Evolutionary conservation across 352 stramenopile genomes (phyloP).

Genomic region (Phytophthora syringae): DNA sequence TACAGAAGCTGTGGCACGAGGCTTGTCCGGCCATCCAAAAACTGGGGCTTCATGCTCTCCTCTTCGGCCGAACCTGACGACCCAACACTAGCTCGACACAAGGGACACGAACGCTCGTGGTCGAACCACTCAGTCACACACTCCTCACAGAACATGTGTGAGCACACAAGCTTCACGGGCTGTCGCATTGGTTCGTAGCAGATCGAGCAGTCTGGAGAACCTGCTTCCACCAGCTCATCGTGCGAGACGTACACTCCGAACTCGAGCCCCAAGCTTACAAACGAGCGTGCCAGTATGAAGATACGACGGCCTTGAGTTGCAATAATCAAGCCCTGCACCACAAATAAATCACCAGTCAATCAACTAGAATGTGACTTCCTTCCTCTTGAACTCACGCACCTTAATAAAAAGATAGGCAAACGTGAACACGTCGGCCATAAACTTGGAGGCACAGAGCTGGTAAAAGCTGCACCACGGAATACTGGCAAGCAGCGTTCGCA

Average conservation of each 20-base stretch:
- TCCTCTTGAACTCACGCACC: constrained; percentile 32
- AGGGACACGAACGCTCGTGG: constrained; percentile 78
- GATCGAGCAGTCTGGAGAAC: constrained; percentile 77
- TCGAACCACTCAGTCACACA: constrained; percentile 88
- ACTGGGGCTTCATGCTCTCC: constrained; percentile 67
- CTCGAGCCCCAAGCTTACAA: constrained; percentile 69
- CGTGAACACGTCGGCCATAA: constrained; percentile 77
- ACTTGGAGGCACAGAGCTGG: constrained; percentile 72
- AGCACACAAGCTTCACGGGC: constrained; percentile 77
- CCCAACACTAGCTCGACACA: constrained; percentile 70
- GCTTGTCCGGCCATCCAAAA: constrained; percentile 78
- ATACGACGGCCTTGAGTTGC: constrained; percentile 60
- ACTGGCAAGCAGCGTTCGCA: constrained; percentile 60
- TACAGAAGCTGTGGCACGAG: constrained; percentile 80
- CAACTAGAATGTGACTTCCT: not conserved
- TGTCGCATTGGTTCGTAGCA: constrained; percentile 81
- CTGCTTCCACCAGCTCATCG: constrained; percentile 67
- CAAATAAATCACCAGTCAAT: constrained; percentile 5
- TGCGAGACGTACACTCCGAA: constrained; percentile 71
- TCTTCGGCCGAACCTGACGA: constrained; percentile 24
- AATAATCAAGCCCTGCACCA: constrained; percentile 58
- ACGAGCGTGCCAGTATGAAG: constrained; percentile 54
- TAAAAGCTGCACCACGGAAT: constrained; percentile 86
- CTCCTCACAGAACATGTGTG: constrained; percentile 88
- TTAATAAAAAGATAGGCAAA: constrained; percentile 83